phyloP scores from a whole-genome alignment of 2,329 filamentous ascomycete species.

The Fusarium pilosicola region DNA sequence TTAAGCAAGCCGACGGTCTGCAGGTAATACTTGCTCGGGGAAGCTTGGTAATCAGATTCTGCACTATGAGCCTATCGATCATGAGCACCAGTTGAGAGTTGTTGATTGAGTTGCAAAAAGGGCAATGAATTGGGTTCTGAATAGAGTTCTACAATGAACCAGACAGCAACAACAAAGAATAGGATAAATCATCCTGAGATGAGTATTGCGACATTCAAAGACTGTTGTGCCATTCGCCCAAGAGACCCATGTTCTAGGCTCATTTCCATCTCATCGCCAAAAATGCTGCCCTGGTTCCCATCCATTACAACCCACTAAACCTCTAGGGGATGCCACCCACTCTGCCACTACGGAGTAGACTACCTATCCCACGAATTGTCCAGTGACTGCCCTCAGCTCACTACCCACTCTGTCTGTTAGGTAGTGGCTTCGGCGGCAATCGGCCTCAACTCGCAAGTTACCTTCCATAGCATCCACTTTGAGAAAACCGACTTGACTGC shows the following conservation, averaged over 20 bases:
- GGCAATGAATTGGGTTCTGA: not conserved
- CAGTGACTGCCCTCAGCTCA: constrained; percentile 32
- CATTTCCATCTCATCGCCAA: constrained; percentile 7
- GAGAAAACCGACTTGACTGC: constrained; percentile 40
- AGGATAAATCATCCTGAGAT: constrained; percentile 1
- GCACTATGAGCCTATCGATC: not conserved
- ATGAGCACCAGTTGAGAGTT: not conserved
- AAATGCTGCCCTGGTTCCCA: constrained; percentile 1
- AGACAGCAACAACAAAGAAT: not conserved
- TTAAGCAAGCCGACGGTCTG: constrained; percentile 34
- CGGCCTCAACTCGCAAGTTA: constrained; percentile 36
- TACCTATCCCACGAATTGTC: constrained; percentile 1
- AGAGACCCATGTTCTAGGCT: constrained; percentile 19
- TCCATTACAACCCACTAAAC: constrained; percentile 21
- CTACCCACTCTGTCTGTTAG: constrained; percentile 32
- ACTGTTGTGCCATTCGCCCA: constrained; percentile 6
- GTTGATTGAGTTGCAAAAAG: constrained; percentile 8
- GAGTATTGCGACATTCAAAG: constrained; percentile 17
- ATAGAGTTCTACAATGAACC: not conserved
- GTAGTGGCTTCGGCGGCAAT: constrained; percentile 44
- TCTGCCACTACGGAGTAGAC: too few relatives aligned
- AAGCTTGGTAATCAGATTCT: constrained; percentile 26
- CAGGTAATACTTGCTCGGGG: constrained; percentile 7
- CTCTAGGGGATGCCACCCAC: constrained; percentile 14
- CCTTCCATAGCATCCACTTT: constrained; percentile 32